Conservation (phyloP, 495 filamentous ascomycete genomes). For the Pyronema omphalodes region DNA sequence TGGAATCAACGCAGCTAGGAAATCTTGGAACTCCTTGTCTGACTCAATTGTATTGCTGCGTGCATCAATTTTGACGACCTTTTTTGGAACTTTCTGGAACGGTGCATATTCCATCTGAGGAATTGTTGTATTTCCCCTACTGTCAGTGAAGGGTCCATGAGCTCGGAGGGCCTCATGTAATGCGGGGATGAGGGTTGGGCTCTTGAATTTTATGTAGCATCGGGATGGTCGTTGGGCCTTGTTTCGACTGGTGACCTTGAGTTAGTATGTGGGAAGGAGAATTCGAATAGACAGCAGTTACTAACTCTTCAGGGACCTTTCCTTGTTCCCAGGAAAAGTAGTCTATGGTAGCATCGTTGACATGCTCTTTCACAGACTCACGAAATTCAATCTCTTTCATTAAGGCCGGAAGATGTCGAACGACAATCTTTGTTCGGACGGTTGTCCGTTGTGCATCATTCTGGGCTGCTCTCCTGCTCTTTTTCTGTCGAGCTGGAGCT, state of each 20-base stretch:
- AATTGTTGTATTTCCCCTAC: constrained; percentile 59
- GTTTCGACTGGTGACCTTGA: constrained; percentile 8
- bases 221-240: constrained; percentile 9
- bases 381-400: constrained; percentile 68
- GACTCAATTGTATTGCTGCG: constrained; percentile 91
- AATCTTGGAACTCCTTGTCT: constrained; percentile 84
- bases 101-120: constrained; percentile 58
- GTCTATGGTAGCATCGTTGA: constrained; percentile 61
- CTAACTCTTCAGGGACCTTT: constrained; percentile 76
- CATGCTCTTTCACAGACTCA: constrained; percentile 52
- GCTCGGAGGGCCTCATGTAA: constrained; percentile 29
- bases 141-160: constrained; percentile 50
- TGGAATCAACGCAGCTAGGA: constrained; percentile 41
- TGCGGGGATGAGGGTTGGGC: constrained; percentile 7
- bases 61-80: constrained; percentile 53
- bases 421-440: constrained; percentile 59
- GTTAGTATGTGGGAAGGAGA: constrained; percentile 4
- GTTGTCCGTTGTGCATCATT: constrained; percentile 37
- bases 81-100: constrained; percentile 59
- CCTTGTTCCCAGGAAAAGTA: constrained; percentile 63
- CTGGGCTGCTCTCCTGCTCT: background rate
- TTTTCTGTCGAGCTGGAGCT: no score
- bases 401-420: constrained; percentile 70
- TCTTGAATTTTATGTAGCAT: constrained; percentile 10
- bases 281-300: constrained; percentile 1